Base-by-base conservation (phyloP, 2,329 filamentous ascomycete genomes). In the Epicoccum nigrum region DNA sequence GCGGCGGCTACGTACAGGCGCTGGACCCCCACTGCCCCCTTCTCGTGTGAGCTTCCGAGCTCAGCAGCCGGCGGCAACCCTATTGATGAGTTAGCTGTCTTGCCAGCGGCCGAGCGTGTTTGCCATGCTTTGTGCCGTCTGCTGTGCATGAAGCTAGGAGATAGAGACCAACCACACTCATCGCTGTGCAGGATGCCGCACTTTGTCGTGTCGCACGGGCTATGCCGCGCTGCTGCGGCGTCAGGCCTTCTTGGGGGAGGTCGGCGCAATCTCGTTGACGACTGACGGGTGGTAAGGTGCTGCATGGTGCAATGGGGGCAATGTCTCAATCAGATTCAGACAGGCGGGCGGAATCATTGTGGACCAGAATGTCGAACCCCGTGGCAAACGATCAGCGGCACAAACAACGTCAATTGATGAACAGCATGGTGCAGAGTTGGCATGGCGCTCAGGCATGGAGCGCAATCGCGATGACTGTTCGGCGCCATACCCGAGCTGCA, bases 401-500 rank as follows among this genome's bases (percentile, higher is more conserved):
- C 45, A 38, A 41, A 31, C 28, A 48, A 39, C 40, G 40, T 39
- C 51, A 54, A 34, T 30, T n/a, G n/a, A 42, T 23, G 38, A 35
- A 30, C 30, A 37, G 20, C 51, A 45, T 41, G 34, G 28, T 32
- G 40, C 40, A 28, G 40, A 37, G 44, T 48, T 54, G 45, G 28
- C 45, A 32, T 41, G 51, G 51, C 39, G 45, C 25, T 45, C 45
- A 45, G 44, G 44, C 39, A 48, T 17, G 50, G 16, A 33, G 30
- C 23, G 34, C 16, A 13, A 48, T 49, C 45, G 23, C 40, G 35
- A 49, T 45, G 25, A 35, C 17, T 28, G 27, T 45, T 35, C 41
- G 50, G 44, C 50, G 44, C 51, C 34, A 54, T 49, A 39, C 23
- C 45, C 51, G 37, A 35, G 35, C 35, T 41, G 40, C 51, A 45